phyloP scores from a whole-genome alignment of 176 grass and related monocot species.

The Rhipidocladum racemiflorum region DNA sequence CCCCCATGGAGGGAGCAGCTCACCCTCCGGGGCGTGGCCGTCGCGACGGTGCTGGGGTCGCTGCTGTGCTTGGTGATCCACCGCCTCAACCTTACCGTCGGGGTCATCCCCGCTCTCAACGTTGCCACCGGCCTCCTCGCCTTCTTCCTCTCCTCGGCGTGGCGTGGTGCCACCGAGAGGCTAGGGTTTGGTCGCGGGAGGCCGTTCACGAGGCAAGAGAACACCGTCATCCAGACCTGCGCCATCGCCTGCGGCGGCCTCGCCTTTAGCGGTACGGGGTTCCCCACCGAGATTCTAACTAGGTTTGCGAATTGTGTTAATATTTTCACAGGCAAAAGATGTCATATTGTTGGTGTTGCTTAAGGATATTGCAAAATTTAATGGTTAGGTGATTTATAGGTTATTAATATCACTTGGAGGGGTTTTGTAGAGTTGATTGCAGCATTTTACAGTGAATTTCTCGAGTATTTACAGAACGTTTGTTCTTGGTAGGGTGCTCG shows the following conservation, averaged over 20 bases:
- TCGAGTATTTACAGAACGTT: neutral
- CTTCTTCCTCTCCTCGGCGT: constrained; percentile 36
- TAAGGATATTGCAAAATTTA: neutral
- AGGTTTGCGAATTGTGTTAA: neutral
- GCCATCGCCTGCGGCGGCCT: constrained; percentile 86
- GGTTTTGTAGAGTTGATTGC: neutral
- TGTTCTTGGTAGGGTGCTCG: constrained; percentile 29
- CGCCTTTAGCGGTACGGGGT: constrained; percentile 71
- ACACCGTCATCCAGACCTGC: constrained; percentile 82
- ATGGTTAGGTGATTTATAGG: neutral
- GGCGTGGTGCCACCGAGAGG: constrained; percentile 23
- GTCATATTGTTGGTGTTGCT: neutral
- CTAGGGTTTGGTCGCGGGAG: constrained; percentile 31
- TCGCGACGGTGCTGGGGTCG: constrained; percentile 34
- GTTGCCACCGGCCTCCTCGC: constrained; percentile 48
- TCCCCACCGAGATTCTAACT: neutral
- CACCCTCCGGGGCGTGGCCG: constrained; percentile 39
- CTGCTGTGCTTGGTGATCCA: constrained; percentile 50
- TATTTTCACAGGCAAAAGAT: neutral
- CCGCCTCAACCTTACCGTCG: constrained; percentile 55
- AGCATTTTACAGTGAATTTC: neutral
- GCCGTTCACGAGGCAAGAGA: constrained; percentile 81
- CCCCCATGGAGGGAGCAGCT: constrained; percentile 44
- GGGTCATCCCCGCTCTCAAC: constrained; percentile 48
- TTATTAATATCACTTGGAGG: neutral